Conservation (phyloP, 169 alveolate species). For the Perkinsus olseni region DNA sequence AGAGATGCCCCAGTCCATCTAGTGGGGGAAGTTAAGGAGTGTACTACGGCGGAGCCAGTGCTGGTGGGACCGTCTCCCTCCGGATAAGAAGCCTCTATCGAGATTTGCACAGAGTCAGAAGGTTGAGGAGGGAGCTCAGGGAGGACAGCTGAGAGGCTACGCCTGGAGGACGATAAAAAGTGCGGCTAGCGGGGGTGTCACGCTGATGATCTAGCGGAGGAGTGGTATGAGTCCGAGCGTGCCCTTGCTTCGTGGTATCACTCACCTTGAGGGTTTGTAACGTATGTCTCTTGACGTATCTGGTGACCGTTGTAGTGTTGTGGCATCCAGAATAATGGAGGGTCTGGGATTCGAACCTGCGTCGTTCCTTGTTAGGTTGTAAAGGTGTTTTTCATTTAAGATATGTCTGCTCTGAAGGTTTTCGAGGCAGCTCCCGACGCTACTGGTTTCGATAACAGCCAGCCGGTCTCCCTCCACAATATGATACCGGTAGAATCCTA, state of each 20-base stretch:
- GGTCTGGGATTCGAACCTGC: not conserved
- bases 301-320: no score
- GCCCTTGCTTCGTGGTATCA: not conserved
- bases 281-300: no score
- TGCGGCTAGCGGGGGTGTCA: not conserved
- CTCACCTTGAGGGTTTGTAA: no score
- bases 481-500: not conserved
- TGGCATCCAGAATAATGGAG: no score
- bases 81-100: not conserved
- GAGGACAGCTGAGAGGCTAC: not conserved
- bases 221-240: not conserved
- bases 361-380: not conserved
- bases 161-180: not conserved
- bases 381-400: not conserved
- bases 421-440: not conserved
- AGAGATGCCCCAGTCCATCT: not conserved
- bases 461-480: not conserved
- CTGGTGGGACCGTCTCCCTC: not conserved
- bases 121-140: not conserved
- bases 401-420: not conserved
- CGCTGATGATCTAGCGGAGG: not conserved
- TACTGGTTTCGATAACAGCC: not conserved
- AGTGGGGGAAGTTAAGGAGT: not conserved
- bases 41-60: not conserved
- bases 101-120: not conserved